Percentiles rank a stretch among this genome's conserved stretches.
Conservation (phyloP, 2,329 filamentous ascomycete species). For the Ophiostoma sp. region DNA sequence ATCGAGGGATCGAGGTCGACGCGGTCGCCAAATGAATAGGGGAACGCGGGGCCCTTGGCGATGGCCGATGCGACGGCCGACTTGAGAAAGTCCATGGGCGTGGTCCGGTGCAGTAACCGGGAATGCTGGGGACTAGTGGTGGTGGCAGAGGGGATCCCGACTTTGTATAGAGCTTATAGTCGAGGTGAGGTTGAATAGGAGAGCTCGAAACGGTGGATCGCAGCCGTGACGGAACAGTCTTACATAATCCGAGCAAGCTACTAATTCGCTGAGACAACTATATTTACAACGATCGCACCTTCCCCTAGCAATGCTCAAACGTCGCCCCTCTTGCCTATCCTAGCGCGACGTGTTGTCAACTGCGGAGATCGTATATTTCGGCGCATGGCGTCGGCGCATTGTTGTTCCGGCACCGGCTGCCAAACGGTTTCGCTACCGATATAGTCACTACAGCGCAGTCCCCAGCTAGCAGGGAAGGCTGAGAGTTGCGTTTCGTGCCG, state of each 20-base stretch:
- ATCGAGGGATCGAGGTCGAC: conserved; percentile 90
- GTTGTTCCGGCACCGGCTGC: conserved; percentile 20
- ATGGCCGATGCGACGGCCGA: conserved; percentile 96
- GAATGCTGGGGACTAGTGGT: neutral
- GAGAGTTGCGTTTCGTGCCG: neutral
- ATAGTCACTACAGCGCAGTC: neutral
- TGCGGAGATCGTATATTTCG: neutral
- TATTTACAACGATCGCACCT: conserved; percentile 1
- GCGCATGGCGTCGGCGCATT: conserved; percentile 13
- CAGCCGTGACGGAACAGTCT: neutral
- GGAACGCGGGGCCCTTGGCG: conserved; percentile 86
- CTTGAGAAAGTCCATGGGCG: conserved; percentile 89
- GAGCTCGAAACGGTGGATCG: neutral
- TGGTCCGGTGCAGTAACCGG: neutral
- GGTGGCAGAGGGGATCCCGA: neutral
- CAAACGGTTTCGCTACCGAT: neutral
- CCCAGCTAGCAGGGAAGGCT: neutral
- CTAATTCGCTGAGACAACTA: neutral
- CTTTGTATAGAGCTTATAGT: neutral
- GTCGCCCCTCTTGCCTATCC: conserved; percentile 23
- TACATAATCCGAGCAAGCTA: conserved; percentile 1
- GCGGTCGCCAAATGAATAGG: conserved; percentile 86
- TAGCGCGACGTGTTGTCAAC: conserved; percentile 22
- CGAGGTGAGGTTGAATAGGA: conserved; percentile 7
- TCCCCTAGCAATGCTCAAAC: neutral